These are phyloP conservation scores for Castanopsis chinensis DNA, from an alignment of 306 rosid genomes.

Conservation along the genomic window DNA sequence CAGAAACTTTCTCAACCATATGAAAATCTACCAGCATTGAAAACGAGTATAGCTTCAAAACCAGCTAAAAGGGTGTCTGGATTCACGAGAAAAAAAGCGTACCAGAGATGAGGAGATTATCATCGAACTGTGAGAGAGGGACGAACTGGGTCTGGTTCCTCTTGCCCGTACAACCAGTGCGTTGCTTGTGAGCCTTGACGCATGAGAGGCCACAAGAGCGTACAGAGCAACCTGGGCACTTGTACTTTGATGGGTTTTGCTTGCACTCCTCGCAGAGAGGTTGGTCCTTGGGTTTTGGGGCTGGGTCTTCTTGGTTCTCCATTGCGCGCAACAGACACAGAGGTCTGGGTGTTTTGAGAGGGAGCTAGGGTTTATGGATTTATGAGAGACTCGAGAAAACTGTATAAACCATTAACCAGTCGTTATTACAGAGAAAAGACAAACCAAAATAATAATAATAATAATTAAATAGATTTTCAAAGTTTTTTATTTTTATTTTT, in stretches of 20 bases:
- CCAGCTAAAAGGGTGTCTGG: too few relatives aligned
- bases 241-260: constrained; percentile 60
- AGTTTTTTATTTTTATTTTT: too few relatives aligned
- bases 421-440: background rate
- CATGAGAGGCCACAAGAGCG: constrained; percentile 79
- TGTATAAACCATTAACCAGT: too few relatives aligned
- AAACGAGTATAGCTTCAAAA: too few relatives aligned
- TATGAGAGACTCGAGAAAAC: too few relatives aligned
- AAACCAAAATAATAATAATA: too few relatives aligned
- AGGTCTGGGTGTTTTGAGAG: background rate
- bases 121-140: constrained; percentile 75
- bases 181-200: constrained; percentile 80
- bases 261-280: constrained; percentile 71
- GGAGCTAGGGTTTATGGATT: background rate
- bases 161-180: constrained; percentile 71
- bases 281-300: constrained; percentile 12
- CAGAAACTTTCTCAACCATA: too few relatives aligned
- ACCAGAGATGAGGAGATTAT: constrained; percentile 72
- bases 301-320: constrained; percentile 30
- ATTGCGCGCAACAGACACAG: background rate
- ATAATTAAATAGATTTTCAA: too few relatives aligned
- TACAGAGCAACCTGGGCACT: constrained; percentile 82
- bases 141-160: constrained; percentile 61
- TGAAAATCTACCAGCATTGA: too few relatives aligned
- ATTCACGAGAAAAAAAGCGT: background rate